Percentiles rank a stretch among this genome's conserved stretches.
These are phyloP conservation scores for Extremus antarcticus DNA, from an alignment of 495 filamentous ascomycete species.

Conservation along the genomic window DNA sequence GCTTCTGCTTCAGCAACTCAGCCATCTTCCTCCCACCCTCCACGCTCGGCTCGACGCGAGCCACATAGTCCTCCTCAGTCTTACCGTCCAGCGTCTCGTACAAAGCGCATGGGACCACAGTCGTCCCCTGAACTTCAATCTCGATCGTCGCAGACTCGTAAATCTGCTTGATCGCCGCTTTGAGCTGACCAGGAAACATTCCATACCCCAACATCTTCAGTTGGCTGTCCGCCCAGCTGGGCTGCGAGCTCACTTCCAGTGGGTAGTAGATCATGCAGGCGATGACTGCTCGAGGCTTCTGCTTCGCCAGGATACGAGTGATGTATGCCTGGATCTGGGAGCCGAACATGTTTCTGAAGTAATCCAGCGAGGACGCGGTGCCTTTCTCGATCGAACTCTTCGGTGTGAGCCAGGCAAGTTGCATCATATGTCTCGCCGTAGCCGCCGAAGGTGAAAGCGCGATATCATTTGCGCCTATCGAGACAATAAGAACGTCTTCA, in stretches of 20 bases:
- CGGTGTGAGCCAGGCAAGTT: slow-evolving; percentile 23
- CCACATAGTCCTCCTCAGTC: slow-evolving; percentile 20
- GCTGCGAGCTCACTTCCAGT: slow-evolving; percentile 19
- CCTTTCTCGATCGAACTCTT: slow-evolving; percentile 18
- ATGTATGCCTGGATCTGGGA: slow-evolving; percentile 21
- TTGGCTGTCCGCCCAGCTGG: slow-evolving; percentile 25
- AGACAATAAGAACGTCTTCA: slow-evolving; percentile 26
- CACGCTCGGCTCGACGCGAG: slow-evolving; percentile 25
- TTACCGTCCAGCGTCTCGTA: slow-evolving; percentile 26
- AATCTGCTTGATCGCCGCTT: slow-evolving; percentile 25
- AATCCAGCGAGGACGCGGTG: slow-evolving; percentile 15
- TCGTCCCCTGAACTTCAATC: slow-evolving; percentile 22
- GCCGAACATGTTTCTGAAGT: slow-evolving; percentile 24
- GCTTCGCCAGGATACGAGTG: slow-evolving; percentile 9
- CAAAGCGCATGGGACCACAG: slow-evolving; percentile 24
- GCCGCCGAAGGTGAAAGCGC: slow-evolving; percentile 19
- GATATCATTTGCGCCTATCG: slow-evolving; percentile 29
- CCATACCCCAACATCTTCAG: slow-evolving; percentile 24
- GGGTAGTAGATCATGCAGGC: slow-evolving; percentile 32
- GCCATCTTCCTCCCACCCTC: slow-evolving; percentile 28
- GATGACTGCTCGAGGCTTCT: slow-evolving; percentile 26
- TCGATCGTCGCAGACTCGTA: slow-evolving; percentile 23
- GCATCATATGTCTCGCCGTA: slow-evolving; percentile 23
- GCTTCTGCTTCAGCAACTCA: slow-evolving; percentile 6
- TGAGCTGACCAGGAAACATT: slow-evolving; percentile 21